phyloP scores from a whole-genome alignment of 805 yeast genomes.

The Cyberlindnera lachancei region DNA sequence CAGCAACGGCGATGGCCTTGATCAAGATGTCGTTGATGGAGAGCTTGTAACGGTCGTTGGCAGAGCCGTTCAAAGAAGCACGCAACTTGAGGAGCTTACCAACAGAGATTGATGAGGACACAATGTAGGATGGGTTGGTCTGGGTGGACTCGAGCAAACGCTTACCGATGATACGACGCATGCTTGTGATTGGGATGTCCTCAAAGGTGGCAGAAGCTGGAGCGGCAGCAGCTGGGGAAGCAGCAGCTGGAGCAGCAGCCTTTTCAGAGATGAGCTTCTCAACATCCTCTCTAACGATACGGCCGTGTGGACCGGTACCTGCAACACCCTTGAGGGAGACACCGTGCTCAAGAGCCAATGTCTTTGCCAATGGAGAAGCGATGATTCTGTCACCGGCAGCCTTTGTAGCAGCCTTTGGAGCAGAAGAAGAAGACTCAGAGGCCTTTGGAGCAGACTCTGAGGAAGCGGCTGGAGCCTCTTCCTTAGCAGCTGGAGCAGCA shows the following conservation, averaged over 20 bases:
- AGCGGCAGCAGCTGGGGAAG: slow-evolving; percentile 29
- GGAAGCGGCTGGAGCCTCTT: slow-evolving; percentile 15
- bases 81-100: slow-evolving; percentile 88
- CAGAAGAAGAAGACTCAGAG: slow-evolving; percentile 22
- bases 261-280: slow-evolving; percentile 51
- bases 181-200: slow-evolving; percentile 80
- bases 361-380: slow-evolving; percentile 95
- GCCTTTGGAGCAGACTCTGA: slow-evolving; percentile 16
- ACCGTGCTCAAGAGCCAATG: slow-evolving; percentile 87
- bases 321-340: slow-evolving; percentile 73
- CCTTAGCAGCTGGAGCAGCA: slow-evolving; percentile 17
- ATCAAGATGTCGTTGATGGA: slow-evolving; percentile 91
- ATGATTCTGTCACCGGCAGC: slow-evolving; percentile 59
- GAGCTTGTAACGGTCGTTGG: slow-evolving; percentile 81
- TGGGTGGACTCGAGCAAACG: slow-evolving; percentile 84
- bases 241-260: slow-evolving; percentile 31
- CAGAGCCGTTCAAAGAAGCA: slow-evolving; percentile 75
- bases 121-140: slow-evolving; percentile 86
- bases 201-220: slow-evolving; percentile 51
- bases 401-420: slow-evolving; percentile 15
- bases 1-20: slow-evolving; percentile 91
- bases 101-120: slow-evolving; percentile 80
- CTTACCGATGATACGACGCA: slow-evolving; percentile 91
- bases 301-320: slow-evolving; percentile 94
- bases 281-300: slow-evolving; percentile 87